Evolutionary conservation across 306 rosid genomes (phyloP), one percentile per base, ranked within the genome.

Genomic region (Ammopiptanthus mongolicus): DNA sequence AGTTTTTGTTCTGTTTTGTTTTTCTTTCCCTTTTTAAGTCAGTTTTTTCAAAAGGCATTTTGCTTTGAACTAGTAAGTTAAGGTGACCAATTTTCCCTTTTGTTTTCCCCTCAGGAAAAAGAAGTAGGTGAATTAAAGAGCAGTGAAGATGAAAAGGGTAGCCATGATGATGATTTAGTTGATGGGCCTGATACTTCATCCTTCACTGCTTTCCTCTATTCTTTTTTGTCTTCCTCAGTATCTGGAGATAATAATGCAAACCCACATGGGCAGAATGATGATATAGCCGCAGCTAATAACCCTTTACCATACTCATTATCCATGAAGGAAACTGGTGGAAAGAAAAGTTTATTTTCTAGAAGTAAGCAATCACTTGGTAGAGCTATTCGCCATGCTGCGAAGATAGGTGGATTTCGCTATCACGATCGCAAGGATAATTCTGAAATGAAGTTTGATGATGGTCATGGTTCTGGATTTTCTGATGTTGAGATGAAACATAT

Each of bases 181-280:
- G 91, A 88, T 62, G 98, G 95, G n/a, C 97, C 98, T 10, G 98
- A 94, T 82, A 91, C 98, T 67, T 91, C 98, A 44, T 94, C 98
- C 8, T 90, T 94, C 78, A 44, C 89, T 55, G 96, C 98, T 15
- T 94, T 94, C 81, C 85, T 94, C 13, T 89, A 87, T 80, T 94
- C 98, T 12, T 52, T 94, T 0, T 75, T 84, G 87, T 82, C 91
- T 8, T 85, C 96, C 19, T 74, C 98, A 4, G 87, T 84, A 47
- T 33, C 90, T 18, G 82, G 62, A 8, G 89, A 74, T 48, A 89
- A 82, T 48, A 82, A 71, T 64, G 81, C 61, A 31, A 77, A 69
- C 39, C 28, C 78, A 3, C 84, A 82, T 44, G 87, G 60, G 19
- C 57, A 58, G 42, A 78, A 34, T 83, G 89, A 84, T 77, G 78